phyloP scores from a whole-genome alignment of 2,329 filamentous ascomycete species.

The Emericellopsis atlantica region DNA sequence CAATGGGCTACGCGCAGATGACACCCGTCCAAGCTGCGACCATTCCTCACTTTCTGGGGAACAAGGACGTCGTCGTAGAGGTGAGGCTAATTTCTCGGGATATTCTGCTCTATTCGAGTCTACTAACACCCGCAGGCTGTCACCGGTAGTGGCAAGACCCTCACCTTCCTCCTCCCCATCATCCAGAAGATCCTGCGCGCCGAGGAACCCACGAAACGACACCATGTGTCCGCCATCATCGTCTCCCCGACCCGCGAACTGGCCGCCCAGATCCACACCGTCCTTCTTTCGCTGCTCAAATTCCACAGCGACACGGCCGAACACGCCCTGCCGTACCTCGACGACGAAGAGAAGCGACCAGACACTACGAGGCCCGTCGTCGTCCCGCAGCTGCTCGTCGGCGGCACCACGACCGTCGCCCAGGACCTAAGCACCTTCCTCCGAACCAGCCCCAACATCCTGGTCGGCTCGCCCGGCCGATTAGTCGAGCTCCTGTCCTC shows the following conservation, averaged over 20 bases:
- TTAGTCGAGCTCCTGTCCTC: slow-evolving; percentile 79
- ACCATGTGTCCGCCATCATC: slow-evolving; percentile 83
- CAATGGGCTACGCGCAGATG: slow-evolving; percentile 78
- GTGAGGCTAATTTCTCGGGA: slow-evolving; percentile 18
- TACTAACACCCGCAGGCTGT: slow-evolving; percentile 45
- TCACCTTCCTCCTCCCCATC: slow-evolving; percentile 74
- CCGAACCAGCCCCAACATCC: slow-evolving; percentile 71
- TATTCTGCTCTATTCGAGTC: not conserved
- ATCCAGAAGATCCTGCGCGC: slow-evolving; percentile 70
- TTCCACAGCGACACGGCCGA: slow-evolving; percentile 76
- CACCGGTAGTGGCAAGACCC: slow-evolving; percentile 82
- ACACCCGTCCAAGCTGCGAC: slow-evolving; percentile 92
- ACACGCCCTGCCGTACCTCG: slow-evolving; percentile 35
- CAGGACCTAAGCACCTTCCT: slow-evolving; percentile 83
- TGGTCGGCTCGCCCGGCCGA: slow-evolving; percentile 84
- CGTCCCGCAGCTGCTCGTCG: slow-evolving; percentile 78
- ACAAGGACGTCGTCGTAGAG: slow-evolving; percentile 89
- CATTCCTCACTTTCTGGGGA: slow-evolving; percentile 75
- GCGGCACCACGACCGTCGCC: slow-evolving; percentile 68
- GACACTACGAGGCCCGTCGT: slow-evolving; percentile 37
- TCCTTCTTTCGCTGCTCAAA: slow-evolving; percentile 61
- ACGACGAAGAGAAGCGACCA: slow-evolving; percentile 44
- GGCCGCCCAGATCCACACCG: slow-evolving; percentile 77
- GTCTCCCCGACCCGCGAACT: slow-evolving; percentile 86
- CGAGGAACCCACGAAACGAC: slow-evolving; percentile 73